phyloP scores from a whole-genome alignment of 805 yeast species.

The Lipomyces sp. region DNA sequence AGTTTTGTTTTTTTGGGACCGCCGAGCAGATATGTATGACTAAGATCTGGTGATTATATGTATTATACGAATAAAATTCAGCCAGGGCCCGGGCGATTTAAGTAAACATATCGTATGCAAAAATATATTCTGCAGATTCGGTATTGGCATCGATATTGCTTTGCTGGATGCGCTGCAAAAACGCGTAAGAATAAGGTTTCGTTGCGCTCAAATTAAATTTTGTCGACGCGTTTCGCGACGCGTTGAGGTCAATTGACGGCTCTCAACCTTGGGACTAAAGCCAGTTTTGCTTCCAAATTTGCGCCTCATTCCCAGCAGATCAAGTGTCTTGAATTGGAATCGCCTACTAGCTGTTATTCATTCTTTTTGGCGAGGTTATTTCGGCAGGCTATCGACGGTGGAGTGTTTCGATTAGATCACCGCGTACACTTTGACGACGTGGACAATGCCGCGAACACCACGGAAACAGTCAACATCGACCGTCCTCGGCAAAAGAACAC shows the following conservation, averaged over 20 bases:
- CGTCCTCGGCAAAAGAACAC: slow-evolving; percentile 21
- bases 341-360: background rate
- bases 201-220: too few species aligned
- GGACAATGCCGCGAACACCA: background rate
- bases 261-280: too few species aligned
- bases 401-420: too few species aligned
- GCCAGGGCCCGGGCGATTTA: background rate
- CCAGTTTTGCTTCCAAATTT: background rate
- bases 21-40: background rate
- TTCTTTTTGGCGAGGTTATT: background rate
- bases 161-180: too few species aligned
- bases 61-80: background rate
- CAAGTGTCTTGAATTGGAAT: background rate
- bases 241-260: too few species aligned
- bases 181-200: too few species aligned
- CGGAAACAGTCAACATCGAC: slow-evolving; percentile 1
- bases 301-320: too few species aligned
- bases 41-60: background rate
- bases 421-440: too few species aligned
- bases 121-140: too few species aligned
- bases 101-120: background rate
- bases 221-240: too few species aligned
- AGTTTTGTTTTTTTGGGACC: background rate
- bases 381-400: background rate
- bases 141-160: too few species aligned